These are phyloP conservation scores for Phytophthora pistaciae DNA, from an alignment of 352 stramenopile genomes.

Conservation along the genomic window DNA sequence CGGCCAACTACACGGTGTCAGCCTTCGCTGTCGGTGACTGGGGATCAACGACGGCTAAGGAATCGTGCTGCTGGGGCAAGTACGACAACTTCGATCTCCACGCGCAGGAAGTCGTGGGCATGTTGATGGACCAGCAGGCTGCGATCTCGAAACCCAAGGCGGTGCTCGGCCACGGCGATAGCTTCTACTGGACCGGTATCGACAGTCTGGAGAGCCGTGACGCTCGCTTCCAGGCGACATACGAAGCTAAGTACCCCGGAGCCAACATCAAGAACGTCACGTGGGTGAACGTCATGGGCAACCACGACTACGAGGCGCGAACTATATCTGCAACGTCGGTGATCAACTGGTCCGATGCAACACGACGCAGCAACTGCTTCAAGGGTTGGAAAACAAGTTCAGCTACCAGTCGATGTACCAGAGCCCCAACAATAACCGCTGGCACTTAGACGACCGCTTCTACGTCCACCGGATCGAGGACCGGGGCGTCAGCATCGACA, in stretches of 20 bases:
- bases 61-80: constrained; percentile 43
- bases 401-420: background rate
- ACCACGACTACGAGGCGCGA: constrained; percentile 20
- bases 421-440: background rate
- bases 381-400: background rate
- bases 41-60: constrained; percentile 37
- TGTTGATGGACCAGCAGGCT: constrained; percentile 42
- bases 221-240: constrained; percentile 13
- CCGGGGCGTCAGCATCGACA: constrained; percentile 50
- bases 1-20: constrained; percentile 8
- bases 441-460: background rate
- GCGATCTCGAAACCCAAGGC: constrained; percentile 46
- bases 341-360: background rate
- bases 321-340: constrained; percentile 19
- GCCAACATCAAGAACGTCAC: constrained; percentile 22
- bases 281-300: background rate
- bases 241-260: constrained; percentile 7
- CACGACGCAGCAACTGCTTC: background rate
- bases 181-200: constrained; percentile 26
- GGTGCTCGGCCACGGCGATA: constrained; percentile 20
- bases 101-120: constrained; percentile 39
- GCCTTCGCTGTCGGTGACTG: constrained; percentile 50
- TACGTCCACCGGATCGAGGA: constrained; percentile 21
- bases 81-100: constrained; percentile 41
- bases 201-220: constrained; percentile 21